Base-by-base conservation (phyloP, 495 filamentous ascomycete species). In the Daldinia grandis region DNA sequence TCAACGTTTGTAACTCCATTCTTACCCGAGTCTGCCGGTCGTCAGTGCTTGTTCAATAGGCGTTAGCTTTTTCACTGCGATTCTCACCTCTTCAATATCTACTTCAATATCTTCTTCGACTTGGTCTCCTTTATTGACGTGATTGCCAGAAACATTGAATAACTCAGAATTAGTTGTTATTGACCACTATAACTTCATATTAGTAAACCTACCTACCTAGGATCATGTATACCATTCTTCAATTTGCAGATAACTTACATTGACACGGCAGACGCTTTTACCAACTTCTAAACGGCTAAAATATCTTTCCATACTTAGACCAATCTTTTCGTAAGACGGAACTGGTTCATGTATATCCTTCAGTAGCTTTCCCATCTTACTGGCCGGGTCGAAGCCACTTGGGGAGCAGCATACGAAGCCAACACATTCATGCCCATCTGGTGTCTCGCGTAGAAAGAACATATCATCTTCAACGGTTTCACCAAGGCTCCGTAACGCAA, bases 1-100 rank as follows among this genome's bases (percentile, higher is more conserved):
- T 91, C 50, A 96, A 76, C 0, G 90, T 91, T 77, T 96, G 93
- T 12, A 91, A 80, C 78, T 97, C 93, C 62, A 88, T 90, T 0
- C 93, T 83, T 21, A 95, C 76, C 57, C 81, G 66, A 0, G 86
- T 85, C 79, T 91, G 38, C 28, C 15, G 58, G 5, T 14, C 4
- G 57, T 58, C 5, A 71, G 8, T 19, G 14, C 9, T 15, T 56
- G 31, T 44, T 31, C 12, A 14, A 28, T 33, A 4, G 3, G 24
- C 24, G 17, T 12, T 42, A 12, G n/a, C 9, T 2, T 25, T 53
- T n/a, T 30, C 6, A 38, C 21, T 2, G 0, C 21, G 9, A 33
- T 30, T 10, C 64, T 68, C 19, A 86, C 82, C 71, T 79, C 68
- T 17, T 87, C 81, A 0, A 88, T 68, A 66, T 90, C 80, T 51